These are phyloP conservation scores for Corylus americana DNA, from an alignment of 306 rosid species.

Conservation along the genomic window DNA sequence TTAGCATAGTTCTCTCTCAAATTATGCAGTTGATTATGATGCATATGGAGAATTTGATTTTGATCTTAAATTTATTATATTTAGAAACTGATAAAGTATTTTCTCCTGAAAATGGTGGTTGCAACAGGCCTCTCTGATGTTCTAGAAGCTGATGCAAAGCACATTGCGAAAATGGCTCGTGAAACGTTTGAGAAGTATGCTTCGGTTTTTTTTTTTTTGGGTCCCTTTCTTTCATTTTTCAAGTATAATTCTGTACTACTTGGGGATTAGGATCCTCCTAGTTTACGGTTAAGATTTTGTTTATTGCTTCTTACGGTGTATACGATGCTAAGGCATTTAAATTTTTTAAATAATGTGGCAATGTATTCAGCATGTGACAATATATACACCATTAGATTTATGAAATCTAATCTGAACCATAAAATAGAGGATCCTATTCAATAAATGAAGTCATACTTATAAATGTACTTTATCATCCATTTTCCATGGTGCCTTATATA, in stretches of 20 bases:
- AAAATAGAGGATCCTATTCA: too few relatives aligned
- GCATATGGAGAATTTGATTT: not conserved
- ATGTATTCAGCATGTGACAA: too few relatives aligned
- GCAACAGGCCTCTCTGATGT: constrained; percentile 52
- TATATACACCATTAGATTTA: too few relatives aligned
- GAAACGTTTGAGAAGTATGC: constrained; percentile 61
- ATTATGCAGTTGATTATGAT: not conserved
- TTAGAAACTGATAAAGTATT: not conserved
- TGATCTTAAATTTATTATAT: not conserved
- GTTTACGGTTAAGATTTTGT: too few relatives aligned
- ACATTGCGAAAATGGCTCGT: constrained; percentile 71
- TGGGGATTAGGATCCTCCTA: not conserved
- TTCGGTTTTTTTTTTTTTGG: too few relatives aligned
- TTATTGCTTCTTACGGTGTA: too few relatives aligned
- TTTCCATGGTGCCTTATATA: not conserved
- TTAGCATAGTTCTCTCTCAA: not conserved
- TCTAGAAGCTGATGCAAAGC: constrained; percentile 80
- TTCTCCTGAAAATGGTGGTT: constrained; percentile 27
- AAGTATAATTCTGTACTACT: not conserved
- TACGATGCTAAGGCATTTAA: too few relatives aligned
- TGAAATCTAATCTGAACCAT: too few relatives aligned
- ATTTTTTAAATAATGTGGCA: too few relatives aligned
- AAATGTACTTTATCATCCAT: not conserved
- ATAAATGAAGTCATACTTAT: not conserved
- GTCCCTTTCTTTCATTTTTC: not conserved